These are phyloP conservation scores for Trametes pubescens DNA, from an alignment of 1,284 basidiomycete genomes.

Conservation along the genomic window DNA sequence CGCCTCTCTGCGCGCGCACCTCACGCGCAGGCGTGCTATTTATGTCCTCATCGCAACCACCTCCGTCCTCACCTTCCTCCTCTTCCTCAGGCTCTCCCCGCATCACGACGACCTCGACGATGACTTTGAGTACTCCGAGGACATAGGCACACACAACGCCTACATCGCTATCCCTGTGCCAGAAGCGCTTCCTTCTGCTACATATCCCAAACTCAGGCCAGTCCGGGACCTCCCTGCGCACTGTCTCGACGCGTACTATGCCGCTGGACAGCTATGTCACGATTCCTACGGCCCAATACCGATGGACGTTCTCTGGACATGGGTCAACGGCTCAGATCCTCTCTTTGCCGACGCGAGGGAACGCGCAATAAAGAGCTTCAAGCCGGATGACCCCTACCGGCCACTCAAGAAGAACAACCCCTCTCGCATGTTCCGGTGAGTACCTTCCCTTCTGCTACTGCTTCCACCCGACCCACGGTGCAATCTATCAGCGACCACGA, in stretches of 20 bases:
- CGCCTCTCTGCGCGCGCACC: conserved; percentile 18
- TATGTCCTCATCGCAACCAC: conserved; percentile 33
- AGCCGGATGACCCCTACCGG: conserved; percentile 36
- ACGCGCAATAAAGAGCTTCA: conserved; percentile 22
- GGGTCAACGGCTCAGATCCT: conserved; percentile 43
- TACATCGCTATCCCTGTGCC: conserved; percentile 38
- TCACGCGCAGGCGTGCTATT: conserved; percentile 34
- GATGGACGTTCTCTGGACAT: conserved; percentile 43
- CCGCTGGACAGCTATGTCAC: conserved; percentile 33
- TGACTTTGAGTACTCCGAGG: conserved; percentile 24
- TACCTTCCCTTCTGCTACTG: background rate
- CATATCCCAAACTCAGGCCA: conserved; percentile 30
- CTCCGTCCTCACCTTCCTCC: conserved; percentile 32
- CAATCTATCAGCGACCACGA: conserved; percentile 38
- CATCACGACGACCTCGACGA: conserved; percentile 26
- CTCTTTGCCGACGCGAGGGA: conserved; percentile 34
- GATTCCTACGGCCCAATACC: conserved; percentile 28
- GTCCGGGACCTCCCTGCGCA: conserved; percentile 34
- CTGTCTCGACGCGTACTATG: conserved; percentile 39
- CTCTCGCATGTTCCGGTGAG: conserved; percentile 40
- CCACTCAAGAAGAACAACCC: conserved; percentile 33
- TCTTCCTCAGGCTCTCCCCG: conserved; percentile 29
- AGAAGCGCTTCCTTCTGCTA: conserved; percentile 20
- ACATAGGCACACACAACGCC: conserved; percentile 26
- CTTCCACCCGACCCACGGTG: background rate